Evolutionary conservation across 306 rosid genomes (phyloP).

Genomic region (Lupinus albus): DNA sequence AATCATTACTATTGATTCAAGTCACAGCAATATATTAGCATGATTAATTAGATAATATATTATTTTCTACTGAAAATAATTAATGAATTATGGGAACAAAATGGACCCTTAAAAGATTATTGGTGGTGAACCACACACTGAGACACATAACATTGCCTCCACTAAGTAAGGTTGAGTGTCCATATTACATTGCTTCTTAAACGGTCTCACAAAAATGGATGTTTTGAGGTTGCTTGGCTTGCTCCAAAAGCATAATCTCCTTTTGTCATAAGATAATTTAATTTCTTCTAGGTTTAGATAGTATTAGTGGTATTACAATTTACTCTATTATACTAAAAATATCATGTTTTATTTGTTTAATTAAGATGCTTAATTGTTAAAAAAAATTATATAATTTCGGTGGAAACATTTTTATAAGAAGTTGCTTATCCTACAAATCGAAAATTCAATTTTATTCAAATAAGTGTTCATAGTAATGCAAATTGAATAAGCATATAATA

Average conservation of each 20-base stretch:
- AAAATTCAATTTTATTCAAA: too few relatives aligned
- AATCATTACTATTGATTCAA: conserved; percentile 30
- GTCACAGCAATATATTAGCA: conserved; percentile 35
- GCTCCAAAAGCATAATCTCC: conserved; percentile 32
- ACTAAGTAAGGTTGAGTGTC: conserved; percentile 1
- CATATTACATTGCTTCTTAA: conserved; percentile 25
- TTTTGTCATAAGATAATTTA: not conserved
- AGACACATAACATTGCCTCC: conserved; percentile 3
- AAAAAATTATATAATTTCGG: too few relatives aligned
- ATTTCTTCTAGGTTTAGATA: too few relatives aligned
- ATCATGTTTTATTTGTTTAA: too few relatives aligned
- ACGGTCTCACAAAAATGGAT: conserved; percentile 40
- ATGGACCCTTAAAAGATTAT: conserved; percentile 2
- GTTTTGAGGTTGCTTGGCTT: conserved; percentile 43
- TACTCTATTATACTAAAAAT: too few relatives aligned
- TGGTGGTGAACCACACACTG: not conserved
- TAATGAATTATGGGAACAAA: not conserved
- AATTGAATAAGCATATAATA: too few relatives aligned
- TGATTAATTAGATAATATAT: not conserved
- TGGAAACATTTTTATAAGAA: too few relatives aligned
- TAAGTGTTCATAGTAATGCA: too few relatives aligned
- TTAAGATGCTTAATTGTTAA: too few relatives aligned
- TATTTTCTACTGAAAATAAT: not conserved
- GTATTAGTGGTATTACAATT: too few relatives aligned
- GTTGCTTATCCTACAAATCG: too few relatives aligned